Evolutionary conservation across 2,329 filamentous ascomycete genomes (phyloP).

Genomic region (Neonectria coccinea): DNA sequence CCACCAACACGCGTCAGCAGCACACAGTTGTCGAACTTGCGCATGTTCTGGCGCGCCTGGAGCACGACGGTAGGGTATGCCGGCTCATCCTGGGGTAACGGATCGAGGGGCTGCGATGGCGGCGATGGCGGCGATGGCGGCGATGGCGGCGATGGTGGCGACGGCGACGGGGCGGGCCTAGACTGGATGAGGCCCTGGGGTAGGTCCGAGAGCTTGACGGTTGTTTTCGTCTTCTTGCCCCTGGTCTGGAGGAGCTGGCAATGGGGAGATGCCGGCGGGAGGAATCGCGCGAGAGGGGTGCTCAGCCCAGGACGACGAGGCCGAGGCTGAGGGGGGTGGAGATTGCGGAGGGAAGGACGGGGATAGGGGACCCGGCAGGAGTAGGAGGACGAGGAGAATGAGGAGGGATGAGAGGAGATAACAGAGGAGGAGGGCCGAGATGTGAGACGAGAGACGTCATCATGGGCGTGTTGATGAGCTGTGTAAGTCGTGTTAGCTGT

Average conservation of each 20-base stretch:
- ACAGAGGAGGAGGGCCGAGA: background rate
- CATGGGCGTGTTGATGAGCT: conserved; percentile 18
- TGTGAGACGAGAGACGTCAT: conserved; percentile 27
- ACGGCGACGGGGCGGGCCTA: conserved; percentile 20
- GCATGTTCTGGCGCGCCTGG: conserved; percentile 90
- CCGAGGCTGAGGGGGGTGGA: conserved; percentile 20
- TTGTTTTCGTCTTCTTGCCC: conserved; percentile 67
- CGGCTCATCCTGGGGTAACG: conserved; percentile 58
- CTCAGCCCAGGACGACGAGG: conserved; percentile 17
- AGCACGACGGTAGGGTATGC: conserved; percentile 88
- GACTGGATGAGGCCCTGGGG: conserved; percentile 62
- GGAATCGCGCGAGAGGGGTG: conserved; percentile 36
- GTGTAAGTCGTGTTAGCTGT: conserved; percentile 5
- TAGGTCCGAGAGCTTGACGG: conserved; percentile 66
- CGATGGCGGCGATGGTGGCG: conserved; percentile 23
- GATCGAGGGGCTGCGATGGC: conserved; percentile 33
- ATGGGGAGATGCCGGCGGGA: conserved; percentile 37
- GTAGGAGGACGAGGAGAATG: conserved; percentile 2
- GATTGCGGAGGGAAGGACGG: conserved; percentile 20
- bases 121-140: conserved; percentile 31
- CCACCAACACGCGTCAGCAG: conserved; percentile 91
- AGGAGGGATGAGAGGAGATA: conserved; percentile 1
- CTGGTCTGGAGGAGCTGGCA: conserved; percentile 46
- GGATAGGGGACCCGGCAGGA: conserved; percentile 20
- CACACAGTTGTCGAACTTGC: conserved; percentile 90